Evolutionary conservation across 768 basidiomycete genomes (phyloP), one percentile per base, ranked within the genome.

Genomic region (Mycena capillaripes): DNA sequence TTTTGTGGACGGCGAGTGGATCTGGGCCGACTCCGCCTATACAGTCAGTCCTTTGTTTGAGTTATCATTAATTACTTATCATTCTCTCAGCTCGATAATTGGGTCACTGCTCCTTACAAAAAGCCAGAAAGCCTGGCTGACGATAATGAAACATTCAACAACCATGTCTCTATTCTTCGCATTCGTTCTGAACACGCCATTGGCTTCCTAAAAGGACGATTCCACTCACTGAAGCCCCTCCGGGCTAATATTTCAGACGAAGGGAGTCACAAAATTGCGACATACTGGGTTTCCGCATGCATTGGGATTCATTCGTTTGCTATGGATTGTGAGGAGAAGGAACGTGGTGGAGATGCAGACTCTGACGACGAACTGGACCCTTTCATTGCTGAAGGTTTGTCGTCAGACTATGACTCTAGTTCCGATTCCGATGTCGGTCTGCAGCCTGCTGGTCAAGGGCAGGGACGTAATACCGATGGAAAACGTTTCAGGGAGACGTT

Each of bases 11-110:
- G 75, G 69, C 14, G 83, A 84, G 46, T 84, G 66, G 34, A 75
- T 84, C 17, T 84, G 83, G 82, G 82, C 78, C 16, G 84, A 85
- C 73, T 83, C 84, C 14, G 82, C 84, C 11, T 85, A 85, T 72
- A 80, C 82, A 4, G 71, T 66, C 6, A 4, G 56, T 36, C 12
- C 27, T 11, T 8, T 16, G 8, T 6, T 27, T 42, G 1, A 10
- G 4, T n/a, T 27, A 10, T 58, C 52, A 5, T 7, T 23, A 16
- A 25, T 57, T 4, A 57, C 34, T n/a, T 7, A 34, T 25, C 17
- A 14, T 32, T 34, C 16, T 12, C 34, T 36, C 12, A 36, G 40
- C 68, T 3, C 60, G n/a, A n/a, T n/a, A n/a, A n/a, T n/a, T n/a
- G n/a, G n/a, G n/a, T n/a, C n/a, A n/a, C n/a, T n/a, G n/a, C n/a